Percentiles rank a stretch among this genome's conserved stretches.
These are phyloP conservation scores for Fallopia convolvulus DNA, from an alignment of 148 eudicot genomes.

Conservation along the genomic window DNA sequence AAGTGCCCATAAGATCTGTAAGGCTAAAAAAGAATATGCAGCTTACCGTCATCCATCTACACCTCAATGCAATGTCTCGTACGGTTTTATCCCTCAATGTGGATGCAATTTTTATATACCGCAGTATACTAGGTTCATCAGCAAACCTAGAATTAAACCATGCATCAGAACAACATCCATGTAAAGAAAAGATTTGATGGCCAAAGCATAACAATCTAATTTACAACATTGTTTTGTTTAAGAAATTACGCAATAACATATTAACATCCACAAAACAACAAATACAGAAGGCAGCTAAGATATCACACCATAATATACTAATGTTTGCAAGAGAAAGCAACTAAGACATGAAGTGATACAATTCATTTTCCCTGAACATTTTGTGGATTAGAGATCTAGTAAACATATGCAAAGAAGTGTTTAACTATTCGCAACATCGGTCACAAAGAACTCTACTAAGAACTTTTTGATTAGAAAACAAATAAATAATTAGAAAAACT, in stretches of 20 bases:
- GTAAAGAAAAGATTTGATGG: neutral
- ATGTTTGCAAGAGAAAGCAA: neutral
- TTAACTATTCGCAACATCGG: neutral
- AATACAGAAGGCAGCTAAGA: neutral
- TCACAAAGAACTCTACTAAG: neutral
- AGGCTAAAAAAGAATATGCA: slow-evolving; percentile 8
- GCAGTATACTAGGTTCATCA: slow-evolving; percentile 69
- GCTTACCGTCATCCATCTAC: slow-evolving; percentile 90
- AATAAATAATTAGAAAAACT: neutral
- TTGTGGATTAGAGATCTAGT: neutral
- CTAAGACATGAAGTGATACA: neutral
- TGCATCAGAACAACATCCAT: neutral
- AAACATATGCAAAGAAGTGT: neutral
- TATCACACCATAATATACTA: neutral
- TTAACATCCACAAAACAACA: neutral
- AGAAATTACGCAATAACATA: neutral
- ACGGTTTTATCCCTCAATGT: slow-evolving; percentile 70
- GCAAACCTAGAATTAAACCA: slow-evolving; percentile 33
- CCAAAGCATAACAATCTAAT: neutral
- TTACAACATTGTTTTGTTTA: neutral
- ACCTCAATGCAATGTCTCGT: slow-evolving; percentile 86
- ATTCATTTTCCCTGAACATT: neutral
- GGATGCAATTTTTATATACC: slow-evolving; percentile 78
- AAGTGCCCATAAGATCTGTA: neutral
- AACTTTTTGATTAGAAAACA: neutral